phyloP scores from a whole-genome alignment of 2,329 filamentous ascomycete genomes.

The Penicillium janthinellum region DNA sequence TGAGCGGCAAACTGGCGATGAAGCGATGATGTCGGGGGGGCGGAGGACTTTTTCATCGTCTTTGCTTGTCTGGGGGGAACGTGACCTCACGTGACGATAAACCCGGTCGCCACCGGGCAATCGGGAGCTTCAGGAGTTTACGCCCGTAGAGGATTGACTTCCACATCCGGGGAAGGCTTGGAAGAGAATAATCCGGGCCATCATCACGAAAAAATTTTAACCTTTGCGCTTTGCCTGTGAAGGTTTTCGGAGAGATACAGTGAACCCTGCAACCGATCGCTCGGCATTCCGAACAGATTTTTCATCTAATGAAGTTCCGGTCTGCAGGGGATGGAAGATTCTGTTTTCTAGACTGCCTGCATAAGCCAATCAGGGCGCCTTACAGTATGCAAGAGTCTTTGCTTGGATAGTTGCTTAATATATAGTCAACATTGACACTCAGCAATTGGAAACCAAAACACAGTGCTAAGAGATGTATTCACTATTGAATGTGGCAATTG shows the following conservation, averaged over 20 bases:
- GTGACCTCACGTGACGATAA: constrained; percentile 17
- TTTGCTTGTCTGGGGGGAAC: constrained; percentile 6
- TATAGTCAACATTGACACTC: neutral
- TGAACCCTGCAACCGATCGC: neutral
- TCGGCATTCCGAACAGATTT: neutral
- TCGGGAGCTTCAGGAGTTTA: constrained; percentile 19
- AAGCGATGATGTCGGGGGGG: constrained; percentile 7
- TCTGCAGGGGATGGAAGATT: neutral
- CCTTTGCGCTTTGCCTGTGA: neutral
- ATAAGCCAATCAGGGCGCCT: neutral
- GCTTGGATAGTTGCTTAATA: neutral
- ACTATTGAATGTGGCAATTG: too few species aligned
- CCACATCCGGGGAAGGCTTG: constrained; percentile 10
- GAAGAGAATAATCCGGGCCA: constrained; percentile 12
- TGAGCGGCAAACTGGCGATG: constrained; percentile 5
- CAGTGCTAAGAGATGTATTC: neutral
- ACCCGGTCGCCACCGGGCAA: constrained; percentile 13
- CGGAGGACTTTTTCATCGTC: constrained; percentile 17
- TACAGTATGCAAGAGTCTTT: neutral
- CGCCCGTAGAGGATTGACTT: neutral
- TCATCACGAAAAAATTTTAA: neutral
- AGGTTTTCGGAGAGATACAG: neutral
- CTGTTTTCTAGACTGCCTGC: neutral
- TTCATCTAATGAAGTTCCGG: neutral
- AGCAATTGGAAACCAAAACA: neutral